Conservation (phyloP, 2,329 filamentous ascomycete genomes). For the Aureobasidium namibiae region DNA sequence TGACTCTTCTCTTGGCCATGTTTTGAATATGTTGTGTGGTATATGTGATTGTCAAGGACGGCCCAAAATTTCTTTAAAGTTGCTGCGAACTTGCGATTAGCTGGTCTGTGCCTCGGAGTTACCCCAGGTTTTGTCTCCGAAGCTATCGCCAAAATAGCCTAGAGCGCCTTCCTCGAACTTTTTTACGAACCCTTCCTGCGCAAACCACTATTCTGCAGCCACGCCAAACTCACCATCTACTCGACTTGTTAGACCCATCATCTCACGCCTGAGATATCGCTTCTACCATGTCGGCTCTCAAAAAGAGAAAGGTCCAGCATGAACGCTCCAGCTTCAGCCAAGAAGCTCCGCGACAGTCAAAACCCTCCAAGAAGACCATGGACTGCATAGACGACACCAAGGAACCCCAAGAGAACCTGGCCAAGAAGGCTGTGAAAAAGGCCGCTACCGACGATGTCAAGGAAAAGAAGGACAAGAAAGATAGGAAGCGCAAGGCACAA, state of each 20-base stretch:
- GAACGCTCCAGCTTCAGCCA: slow-evolving; percentile 10
- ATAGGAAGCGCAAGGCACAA: slow-evolving; percentile 9
- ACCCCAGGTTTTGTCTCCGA: too few species aligned
- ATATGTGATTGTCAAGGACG: neutral
- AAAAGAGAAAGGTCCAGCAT: slow-evolving; percentile 34
- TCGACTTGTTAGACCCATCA: neutral
- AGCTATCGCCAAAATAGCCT: too few species aligned
- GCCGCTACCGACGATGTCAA: slow-evolving; percentile 20
- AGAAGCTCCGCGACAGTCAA: slow-evolving; percentile 8
- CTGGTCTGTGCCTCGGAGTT: neutral
- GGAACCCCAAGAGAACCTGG: neutral
- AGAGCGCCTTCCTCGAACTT: too few species aligned
- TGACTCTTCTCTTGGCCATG: slow-evolving; percentile 76
- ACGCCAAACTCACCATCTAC: neutral
- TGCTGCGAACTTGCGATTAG: neutral
- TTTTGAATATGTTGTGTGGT: neutral
- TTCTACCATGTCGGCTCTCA: slow-evolving; percentile 31
- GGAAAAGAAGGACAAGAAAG: slow-evolving; percentile 20
- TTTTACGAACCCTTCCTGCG: too few species aligned
- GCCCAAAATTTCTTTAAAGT: neutral
- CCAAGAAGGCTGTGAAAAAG: slow-evolving; percentile 10
- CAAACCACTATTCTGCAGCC: too few species aligned
- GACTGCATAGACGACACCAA: slow-evolving; percentile 10
- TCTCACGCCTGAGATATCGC: neutral
- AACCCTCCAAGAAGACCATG: slow-evolving; percentile 13